Percentiles rank a stretch among this genome's conserved stretches.
These are phyloP conservation scores for Globisporangium recalcitrans DNA, from an alignment of 352 stramenopile species.

Conservation along the genomic window DNA sequence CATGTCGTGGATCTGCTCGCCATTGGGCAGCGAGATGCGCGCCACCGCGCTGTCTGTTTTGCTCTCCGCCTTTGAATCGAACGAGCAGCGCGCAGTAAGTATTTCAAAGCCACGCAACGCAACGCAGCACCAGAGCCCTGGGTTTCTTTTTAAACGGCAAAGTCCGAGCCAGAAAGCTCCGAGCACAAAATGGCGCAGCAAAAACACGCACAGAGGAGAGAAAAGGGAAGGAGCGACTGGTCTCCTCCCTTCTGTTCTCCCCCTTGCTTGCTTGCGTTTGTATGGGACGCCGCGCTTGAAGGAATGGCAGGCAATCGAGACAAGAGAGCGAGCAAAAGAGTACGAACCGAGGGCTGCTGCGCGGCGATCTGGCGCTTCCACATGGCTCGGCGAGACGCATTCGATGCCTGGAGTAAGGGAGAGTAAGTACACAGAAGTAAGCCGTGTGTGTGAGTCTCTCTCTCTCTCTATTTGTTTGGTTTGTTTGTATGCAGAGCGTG, in stretches of 20 bases:
- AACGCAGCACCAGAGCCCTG: background rate
- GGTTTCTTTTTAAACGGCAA: background rate
- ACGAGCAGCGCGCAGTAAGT: background rate
- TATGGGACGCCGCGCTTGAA: background rate
- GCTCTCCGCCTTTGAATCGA: conserved; percentile 10
- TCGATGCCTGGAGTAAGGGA: conserved; percentile 33
- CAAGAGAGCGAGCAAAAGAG: background rate
- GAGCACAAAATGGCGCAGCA: background rate
- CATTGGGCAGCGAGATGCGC: conserved; percentile 55
- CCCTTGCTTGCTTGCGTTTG: background rate
- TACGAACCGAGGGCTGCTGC: conserved; percentile 14
- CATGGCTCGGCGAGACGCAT: conserved; percentile 50
- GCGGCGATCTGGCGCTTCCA: conserved; percentile 58
- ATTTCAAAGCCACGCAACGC: background rate
- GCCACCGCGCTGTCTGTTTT: conserved; percentile 7
- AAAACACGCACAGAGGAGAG: background rate
- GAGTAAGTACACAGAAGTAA: background rate
- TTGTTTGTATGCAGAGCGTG: background rate
- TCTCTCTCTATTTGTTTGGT: background rate
- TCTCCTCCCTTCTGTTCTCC: conserved; percentile 1
- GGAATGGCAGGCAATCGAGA: background rate
- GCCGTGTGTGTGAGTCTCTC: background rate
- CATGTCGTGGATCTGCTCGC: conserved; percentile 74
- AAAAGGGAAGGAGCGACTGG: background rate
- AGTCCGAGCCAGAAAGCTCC: background rate